phyloP scores from a whole-genome alignment of 2,329 filamentous ascomycete genomes.

The Penicillium italicum region DNA sequence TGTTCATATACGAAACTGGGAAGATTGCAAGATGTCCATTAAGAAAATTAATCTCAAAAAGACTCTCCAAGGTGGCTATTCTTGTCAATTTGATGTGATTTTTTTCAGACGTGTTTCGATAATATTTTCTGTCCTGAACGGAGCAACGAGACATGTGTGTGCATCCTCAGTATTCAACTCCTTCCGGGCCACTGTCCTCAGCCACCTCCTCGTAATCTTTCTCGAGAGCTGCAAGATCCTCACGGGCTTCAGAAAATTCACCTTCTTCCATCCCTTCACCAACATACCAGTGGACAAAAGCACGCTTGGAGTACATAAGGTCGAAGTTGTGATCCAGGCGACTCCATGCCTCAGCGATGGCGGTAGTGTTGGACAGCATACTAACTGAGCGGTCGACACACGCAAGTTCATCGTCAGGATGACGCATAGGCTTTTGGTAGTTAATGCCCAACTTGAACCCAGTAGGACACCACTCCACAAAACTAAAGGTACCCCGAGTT shows the following conservation, averaged over 20 bases:
- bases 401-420: conserved; percentile 54
- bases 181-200: conserved; percentile 23
- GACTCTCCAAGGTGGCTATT: background rate
- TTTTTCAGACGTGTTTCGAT: background rate
- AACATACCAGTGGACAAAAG: conserved; percentile 72
- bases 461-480: conserved; percentile 67
- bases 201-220: conserved; percentile 86
- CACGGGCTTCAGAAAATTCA: conserved; percentile 81
- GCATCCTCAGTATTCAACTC: background rate
- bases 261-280: conserved; percentile 92
- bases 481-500: conserved; percentile 61
- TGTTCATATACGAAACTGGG: too few relatives aligned
- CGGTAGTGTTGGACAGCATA: conserved; percentile 66
- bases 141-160: background rate
- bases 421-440: conserved; percentile 56
- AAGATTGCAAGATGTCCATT: too few relatives aligned
- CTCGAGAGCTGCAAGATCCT: conserved; percentile 80
- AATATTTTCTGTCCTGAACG: conserved; percentile 1
- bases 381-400: conserved; percentile 54
- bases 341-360: conserved; percentile 63
- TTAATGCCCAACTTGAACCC: conserved; percentile 68
- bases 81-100: background rate
- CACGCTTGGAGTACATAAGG: conserved; percentile 66
- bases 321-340: conserved; percentile 66
- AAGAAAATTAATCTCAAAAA: background rate